Percentiles rank a stretch among this genome's conserved stretches.
Conservation (phyloP, 441 rosid species). For the Gossypium trilobum region DNA sequence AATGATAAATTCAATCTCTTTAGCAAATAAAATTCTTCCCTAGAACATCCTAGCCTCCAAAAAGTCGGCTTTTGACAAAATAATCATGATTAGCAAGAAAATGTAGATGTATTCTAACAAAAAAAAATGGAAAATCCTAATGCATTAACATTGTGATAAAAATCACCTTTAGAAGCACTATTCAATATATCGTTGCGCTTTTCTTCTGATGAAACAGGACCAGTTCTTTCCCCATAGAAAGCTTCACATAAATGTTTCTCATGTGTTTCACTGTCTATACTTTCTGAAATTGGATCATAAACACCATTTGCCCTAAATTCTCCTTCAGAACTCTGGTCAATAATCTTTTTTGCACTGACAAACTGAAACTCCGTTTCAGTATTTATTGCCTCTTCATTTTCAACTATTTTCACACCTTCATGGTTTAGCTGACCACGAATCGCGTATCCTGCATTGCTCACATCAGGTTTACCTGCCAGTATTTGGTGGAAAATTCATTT, state of each 20-base stretch:
- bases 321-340: background rate
- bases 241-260: constrained; percentile 2
- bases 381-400: constrained; percentile 5
- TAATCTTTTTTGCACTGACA: background rate
- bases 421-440: background rate
- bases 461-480: background rate
- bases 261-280: constrained; percentile 1
- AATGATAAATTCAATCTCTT: constrained; percentile 4
- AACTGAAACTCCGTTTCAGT: constrained; percentile 7
- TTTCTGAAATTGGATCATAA: background rate
- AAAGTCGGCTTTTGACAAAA: background rate
- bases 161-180: background rate
- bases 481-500: background rate
- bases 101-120: background rate
- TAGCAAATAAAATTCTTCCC: background rate
- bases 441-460: constrained; percentile 1
- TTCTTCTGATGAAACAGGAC: constrained; percentile 9
- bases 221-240: constrained; percentile 9
- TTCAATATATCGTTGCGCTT: background rate
- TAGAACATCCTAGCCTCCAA: background rate
- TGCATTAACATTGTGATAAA: constrained; percentile 13
- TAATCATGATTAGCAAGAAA: background rate
- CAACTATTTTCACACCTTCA: background rate
- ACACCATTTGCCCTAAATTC: background rate
- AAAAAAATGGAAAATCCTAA: background rate